phyloP scores from a whole-genome alignment of 2,329 filamentous ascomycete species.

The Paecilomyces variotii region DNA sequence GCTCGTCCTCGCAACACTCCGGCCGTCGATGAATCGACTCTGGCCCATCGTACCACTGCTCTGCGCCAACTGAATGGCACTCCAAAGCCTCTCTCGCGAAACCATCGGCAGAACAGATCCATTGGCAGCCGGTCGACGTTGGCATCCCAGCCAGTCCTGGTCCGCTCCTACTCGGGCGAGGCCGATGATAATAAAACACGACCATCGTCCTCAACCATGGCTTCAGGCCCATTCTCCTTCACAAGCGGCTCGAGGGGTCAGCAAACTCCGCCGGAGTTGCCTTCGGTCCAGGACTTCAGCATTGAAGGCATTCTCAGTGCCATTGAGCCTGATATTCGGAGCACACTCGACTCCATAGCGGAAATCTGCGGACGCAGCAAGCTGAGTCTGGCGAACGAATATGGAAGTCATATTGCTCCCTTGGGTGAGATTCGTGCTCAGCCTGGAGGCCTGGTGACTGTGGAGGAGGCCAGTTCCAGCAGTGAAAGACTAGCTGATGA shows the following conservation, averaged over 20 bases:
- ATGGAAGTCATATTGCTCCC: slow-evolving; percentile 54
- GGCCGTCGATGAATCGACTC: slow-evolving; percentile 22
- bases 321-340: slow-evolving; percentile 51
- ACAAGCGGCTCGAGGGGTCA: slow-evolving; percentile 13
- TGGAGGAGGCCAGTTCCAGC: slow-evolving; percentile 36
- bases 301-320: slow-evolving; percentile 49
- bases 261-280: slow-evolving; percentile 26
- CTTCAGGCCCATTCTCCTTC: slow-evolving; percentile 24
- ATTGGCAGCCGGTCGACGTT: slow-evolving; percentile 17
- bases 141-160: slow-evolving; percentile 36
- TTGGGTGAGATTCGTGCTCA: slow-evolving; percentile 48
- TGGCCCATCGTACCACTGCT: slow-evolving; percentile 22
- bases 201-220: slow-evolving; percentile 20
- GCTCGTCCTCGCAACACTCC: slow-evolving; percentile 17
- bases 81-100: slow-evolving; percentile 17
- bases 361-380: slow-evolving; percentile 56
- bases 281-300: slow-evolving; percentile 46
- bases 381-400: slow-evolving; percentile 55
- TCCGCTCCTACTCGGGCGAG: slow-evolving; percentile 35
- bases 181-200: slow-evolving; percentile 21
- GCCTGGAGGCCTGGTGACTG: slow-evolving; percentile 27
- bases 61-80: slow-evolving; percentile 26
- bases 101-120: slow-evolving; percentile 15
- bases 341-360: slow-evolving; percentile 53
- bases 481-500: slow-evolving; percentile 29